Percentiles rank a stretch among this genome's conserved stretches.
Evolutionary conservation across 108 stramenopile genomes (phyloP).

Genomic region (Cyclostephanos tholiformis): DNA sequence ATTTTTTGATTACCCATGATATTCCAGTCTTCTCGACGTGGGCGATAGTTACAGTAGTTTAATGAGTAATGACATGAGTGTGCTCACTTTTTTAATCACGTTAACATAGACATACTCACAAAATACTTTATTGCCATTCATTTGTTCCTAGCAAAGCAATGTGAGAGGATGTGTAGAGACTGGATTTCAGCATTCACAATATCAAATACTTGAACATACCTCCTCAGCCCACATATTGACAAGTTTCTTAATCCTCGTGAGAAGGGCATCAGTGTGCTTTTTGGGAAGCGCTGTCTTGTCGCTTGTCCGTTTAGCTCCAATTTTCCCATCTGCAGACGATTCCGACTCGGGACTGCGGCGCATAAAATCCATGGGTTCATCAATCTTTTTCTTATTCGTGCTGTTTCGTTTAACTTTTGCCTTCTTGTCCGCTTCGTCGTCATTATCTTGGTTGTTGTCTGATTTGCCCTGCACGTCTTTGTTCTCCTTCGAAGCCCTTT

Average conservation of each 20-base stretch:
- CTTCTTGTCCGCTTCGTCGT: conserved; percentile 34
- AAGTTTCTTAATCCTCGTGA: conserved; percentile 67
- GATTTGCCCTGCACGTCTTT: conserved; percentile 18
- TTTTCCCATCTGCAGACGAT: conserved; percentile 8
- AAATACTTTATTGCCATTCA: conserved; percentile 74
- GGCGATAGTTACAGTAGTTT: not conserved
- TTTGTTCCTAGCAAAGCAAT: conserved; percentile 55
- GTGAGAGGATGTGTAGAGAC: not conserved
- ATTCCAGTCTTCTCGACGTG: conserved; percentile 69
- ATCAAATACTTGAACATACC: conserved; percentile 62
- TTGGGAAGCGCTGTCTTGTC: conserved; percentile 51
- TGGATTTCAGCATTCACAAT: not conserved
- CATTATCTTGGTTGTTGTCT: conserved; percentile 28
- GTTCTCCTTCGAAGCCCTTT: conserved; percentile 40
- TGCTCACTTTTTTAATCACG: not conserved
- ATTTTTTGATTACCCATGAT: conserved; percentile 70
- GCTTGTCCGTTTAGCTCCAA: conserved; percentile 26
- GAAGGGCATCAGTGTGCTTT: conserved; percentile 57
- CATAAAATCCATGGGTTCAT: not conserved
- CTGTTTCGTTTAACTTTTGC: conserved; percentile 3
- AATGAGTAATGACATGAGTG: not conserved
- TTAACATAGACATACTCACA: conserved; percentile 57
- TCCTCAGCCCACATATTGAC: conserved; percentile 78
- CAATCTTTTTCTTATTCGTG: conserved; percentile 11
- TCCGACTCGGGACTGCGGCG: conserved; percentile 6